These are phyloP conservation scores for Zygosaccharomyces gambellarensis DNA, from an alignment of 805 yeast species.

Conservation along the genomic window DNA sequence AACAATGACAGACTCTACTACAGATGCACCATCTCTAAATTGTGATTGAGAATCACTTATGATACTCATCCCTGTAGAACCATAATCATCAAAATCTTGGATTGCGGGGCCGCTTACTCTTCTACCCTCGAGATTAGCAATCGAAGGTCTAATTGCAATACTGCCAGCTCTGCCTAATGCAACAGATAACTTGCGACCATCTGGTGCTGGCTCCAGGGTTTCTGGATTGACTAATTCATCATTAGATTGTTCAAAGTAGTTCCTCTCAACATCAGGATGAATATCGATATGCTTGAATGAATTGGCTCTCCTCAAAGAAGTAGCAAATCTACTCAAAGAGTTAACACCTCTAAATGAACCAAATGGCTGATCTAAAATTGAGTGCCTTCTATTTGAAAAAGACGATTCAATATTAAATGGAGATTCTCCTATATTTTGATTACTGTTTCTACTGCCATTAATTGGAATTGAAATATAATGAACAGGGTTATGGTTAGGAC, in stretches of 20 bases:
- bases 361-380: constrained; percentile 42
- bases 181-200: constrained; percentile 61
- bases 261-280: constrained; percentile 41
- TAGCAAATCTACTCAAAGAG: constrained; percentile 72
- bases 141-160: constrained; percentile 24
- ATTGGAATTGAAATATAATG: constrained; percentile 34
- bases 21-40: constrained; percentile 39
- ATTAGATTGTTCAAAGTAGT: constrained; percentile 53
- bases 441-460: constrained; percentile 18
- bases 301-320: constrained; percentile 75
- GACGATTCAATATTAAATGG: constrained; percentile 7
- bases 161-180: constrained; percentile 37
- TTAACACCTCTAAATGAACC: constrained; percentile 63
- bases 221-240: constrained; percentile 68
- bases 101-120: constrained; percentile 20
- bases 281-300: constrained; percentile 56
- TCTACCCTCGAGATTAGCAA: constrained; percentile 20
- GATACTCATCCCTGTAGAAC: constrained; percentile 35
- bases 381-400: constrained; percentile 31
- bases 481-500: constrained; percentile 13
- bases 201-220: constrained; percentile 57
- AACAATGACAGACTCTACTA: constrained; percentile 40
- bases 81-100: constrained; percentile 42
- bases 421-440: constrained; percentile 5
- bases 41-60: constrained; percentile 27